Conservation (phyloP, 352 stramenopile species). For the Pythium vanterpoolii region DNA sequence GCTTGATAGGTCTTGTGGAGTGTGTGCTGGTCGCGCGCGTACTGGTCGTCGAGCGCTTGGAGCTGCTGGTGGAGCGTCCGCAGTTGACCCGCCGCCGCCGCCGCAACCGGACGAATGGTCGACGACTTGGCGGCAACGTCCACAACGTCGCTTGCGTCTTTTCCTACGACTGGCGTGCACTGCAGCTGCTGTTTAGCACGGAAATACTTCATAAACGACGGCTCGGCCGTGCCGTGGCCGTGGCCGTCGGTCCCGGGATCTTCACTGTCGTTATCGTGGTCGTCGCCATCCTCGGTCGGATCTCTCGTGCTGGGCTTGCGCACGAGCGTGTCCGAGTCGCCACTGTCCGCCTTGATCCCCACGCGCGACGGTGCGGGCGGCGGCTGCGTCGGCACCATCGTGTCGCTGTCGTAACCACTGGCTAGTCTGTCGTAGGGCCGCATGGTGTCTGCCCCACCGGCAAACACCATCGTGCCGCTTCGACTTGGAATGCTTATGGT, state of each 20-base stretch:
- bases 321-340: slow-evolving; percentile 23
- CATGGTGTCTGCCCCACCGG: slow-evolving; percentile 12
- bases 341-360: not conserved
- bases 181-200: slow-evolving; percentile 33
- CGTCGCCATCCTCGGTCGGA: slow-evolving; percentile 5
- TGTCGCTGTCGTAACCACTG: slow-evolving; percentile 9
- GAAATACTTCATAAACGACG: slow-evolving; percentile 87
- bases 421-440: not conserved
- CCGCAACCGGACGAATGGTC: slow-evolving; percentile 16
- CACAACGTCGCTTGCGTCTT: slow-evolving; percentile 3
- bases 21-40: slow-evolving; percentile 36
- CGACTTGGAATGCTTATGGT: not conserved
- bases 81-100: slow-evolving; percentile 9
- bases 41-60: slow-evolving; percentile 50
- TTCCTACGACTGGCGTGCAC: not conserved
- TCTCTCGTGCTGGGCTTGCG: slow-evolving; percentile 3
- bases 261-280: not conserved
- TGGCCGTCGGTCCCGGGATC: not conserved
- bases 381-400: slow-evolving; percentile 32
- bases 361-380: slow-evolving; percentile 4
- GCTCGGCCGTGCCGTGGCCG: slow-evolving; percentile 29
- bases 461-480: slow-evolving; percentile 24
- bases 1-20: slow-evolving; percentile 41
- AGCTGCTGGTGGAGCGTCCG: slow-evolving; percentile 44
- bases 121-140: slow-evolving; percentile 14